A percentile compares a stretch with the other conserved stretches of the same genome.
Conservation (phyloP, 192 early-diverging fungal species). For the Oehlia diaphana region DNA sequence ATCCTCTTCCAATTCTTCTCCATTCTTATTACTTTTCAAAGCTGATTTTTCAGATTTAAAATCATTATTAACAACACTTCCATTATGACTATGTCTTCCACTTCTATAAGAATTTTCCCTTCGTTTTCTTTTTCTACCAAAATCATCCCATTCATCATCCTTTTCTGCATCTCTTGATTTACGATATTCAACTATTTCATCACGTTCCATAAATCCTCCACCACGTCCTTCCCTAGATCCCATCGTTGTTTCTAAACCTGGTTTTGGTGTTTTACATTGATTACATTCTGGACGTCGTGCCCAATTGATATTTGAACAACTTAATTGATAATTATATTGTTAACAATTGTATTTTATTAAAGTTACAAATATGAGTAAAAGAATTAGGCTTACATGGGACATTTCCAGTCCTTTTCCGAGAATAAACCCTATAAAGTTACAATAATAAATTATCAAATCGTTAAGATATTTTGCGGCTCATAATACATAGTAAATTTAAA, state of each 20-base stretch:
- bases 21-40: slow-evolving; percentile 5
- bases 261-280: slow-evolving; percentile 34
- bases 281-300: slow-evolving; percentile 35
- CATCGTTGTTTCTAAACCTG: slow-evolving; percentile 27
- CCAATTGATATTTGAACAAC: slow-evolving; percentile 43
- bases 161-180: slow-evolving; percentile 27
- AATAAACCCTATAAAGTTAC: slow-evolving; percentile 30
- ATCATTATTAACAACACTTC: background rate
- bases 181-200: slow-evolving; percentile 34
- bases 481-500: no score
- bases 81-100: background rate
- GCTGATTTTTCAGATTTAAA: background rate
- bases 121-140: slow-evolving; percentile 33
- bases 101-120: background rate
- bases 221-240: slow-evolving; percentile 36
- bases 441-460: background rate
- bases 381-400: slow-evolving; percentile 21
- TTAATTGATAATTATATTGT: background rate
- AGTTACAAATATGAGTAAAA: background rate
- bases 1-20: slow-evolving; percentile 30
- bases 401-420: slow-evolving; percentile 39
- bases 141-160: slow-evolving; percentile 40
- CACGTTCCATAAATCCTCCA: slow-evolving; percentile 40
- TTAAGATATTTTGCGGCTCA: no score
- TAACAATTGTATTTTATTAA: background rate